phyloP scores from a whole-genome alignment of 345 rosid species.

The Euphorbia lathyris region DNA sequence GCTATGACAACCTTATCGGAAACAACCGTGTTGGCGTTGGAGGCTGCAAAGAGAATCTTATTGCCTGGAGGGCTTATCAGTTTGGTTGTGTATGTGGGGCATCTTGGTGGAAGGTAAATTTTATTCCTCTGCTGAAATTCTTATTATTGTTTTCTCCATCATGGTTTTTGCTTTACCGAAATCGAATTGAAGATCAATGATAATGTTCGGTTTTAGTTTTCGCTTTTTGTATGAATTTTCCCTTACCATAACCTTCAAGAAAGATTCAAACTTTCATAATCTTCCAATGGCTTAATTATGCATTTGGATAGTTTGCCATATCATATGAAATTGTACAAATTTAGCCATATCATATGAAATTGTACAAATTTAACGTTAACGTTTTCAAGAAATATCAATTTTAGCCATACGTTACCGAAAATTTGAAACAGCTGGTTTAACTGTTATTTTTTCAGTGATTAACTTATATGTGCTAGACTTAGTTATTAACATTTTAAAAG shows the following conservation, averaged over 20 bases:
- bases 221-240: background rate
- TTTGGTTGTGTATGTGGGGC: conserved; percentile 74
- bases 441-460: no score
- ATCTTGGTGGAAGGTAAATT: conserved; percentile 78
- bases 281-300: background rate
- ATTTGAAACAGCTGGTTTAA: no score
- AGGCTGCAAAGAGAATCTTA: conserved; percentile 61
- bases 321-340: no score
- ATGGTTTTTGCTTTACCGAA: background rate
- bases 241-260: background rate
- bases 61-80: conserved; percentile 75
- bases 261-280: background rate
- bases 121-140: background rate
- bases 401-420: no score
- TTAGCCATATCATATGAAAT: no score
- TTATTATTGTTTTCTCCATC: background rate
- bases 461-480: no score
- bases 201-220: background rate
- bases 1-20: conserved; percentile 49
- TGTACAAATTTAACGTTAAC: no score
- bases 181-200: background rate
- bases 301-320: background rate
- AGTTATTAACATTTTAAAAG: no score
- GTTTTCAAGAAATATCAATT: no score
- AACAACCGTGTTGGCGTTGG: conserved; percentile 63